A percentile compares a stretch with the other conserved stretches of the same genome.
Evolutionary conservation across 2,329 filamentous ascomycete genomes (phyloP).

Genomic region (Botryosphaeria agaves): DNA sequence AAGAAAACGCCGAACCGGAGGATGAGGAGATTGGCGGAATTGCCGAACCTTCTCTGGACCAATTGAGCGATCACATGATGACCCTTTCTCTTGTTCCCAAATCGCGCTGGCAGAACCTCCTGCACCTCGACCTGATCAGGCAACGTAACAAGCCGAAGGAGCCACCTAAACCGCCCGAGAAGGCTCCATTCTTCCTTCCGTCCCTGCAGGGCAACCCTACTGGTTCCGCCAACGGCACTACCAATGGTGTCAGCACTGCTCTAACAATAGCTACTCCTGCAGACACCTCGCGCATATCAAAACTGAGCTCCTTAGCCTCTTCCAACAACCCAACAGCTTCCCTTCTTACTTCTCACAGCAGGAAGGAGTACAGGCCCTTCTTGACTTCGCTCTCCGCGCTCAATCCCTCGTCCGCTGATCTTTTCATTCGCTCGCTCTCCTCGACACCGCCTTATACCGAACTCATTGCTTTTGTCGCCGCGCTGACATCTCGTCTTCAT

Average conservation of each 20-base stretch:
- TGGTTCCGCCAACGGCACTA: constrained; percentile 10
- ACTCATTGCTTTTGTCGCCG: constrained; percentile 61
- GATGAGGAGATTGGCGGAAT: constrained; percentile 22
- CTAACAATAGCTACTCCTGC: too few species aligned
- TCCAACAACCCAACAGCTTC: constrained; percentile 21
- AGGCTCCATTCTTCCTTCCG: constrained; percentile 89
- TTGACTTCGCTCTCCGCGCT: constrained; percentile 66
- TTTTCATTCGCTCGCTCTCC: constrained; percentile 72
- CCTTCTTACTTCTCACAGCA: constrained; percentile 28
- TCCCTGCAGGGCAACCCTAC: constrained; percentile 30
- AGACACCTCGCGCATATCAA: constrained; percentile 14
- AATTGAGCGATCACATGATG: constrained; percentile 67
- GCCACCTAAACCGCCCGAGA: constrained; percentile 78
- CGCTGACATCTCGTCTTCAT: constrained; percentile 53
- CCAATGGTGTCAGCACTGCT: constrained; percentile 9
- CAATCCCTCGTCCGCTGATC: constrained; percentile 68
- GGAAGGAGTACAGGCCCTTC: constrained; percentile 47
- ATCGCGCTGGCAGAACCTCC: constrained; percentile 81
- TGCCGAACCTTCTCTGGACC: constrained; percentile 42
- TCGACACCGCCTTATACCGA: constrained; percentile 42
- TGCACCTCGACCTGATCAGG: constrained; percentile 81
- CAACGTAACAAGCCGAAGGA: constrained; percentile 89
- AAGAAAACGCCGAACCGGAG: constrained; percentile 32
- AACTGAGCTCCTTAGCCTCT: constrained; percentile 7
- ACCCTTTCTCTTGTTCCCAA: constrained; percentile 82